Evolutionary conservation across 192 early-diverging fungal genomes (phyloP), one percentile per base, ranked within the genome.

Genomic region (Obelidium mucronatum): DNA sequence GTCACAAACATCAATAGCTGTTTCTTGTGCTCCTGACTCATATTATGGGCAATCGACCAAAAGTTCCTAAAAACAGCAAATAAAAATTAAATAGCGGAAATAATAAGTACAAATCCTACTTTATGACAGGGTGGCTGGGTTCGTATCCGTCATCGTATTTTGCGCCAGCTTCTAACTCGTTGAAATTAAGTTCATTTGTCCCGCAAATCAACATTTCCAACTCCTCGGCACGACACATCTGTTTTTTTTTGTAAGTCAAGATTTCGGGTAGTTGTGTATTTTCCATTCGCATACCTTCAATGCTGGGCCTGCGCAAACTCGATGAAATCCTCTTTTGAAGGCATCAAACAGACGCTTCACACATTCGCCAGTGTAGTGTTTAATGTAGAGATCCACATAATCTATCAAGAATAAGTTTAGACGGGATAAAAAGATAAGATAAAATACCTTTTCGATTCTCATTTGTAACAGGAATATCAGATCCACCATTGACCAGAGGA

Each of bases 1-100:
- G 95, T 98, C 2, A 98, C 96, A 88, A 98, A 98, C 0, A 87
- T 80, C 42, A 98, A 80, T 39, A 98, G 83, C 42, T 91, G 76
- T 48, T 90, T 86, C 73, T 94, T 92, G 40, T 91, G 91, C 34
- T 84, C 84, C 6, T 87, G 75, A 1, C 83, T 71, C 69, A 96
- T 77, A 15, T 67, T 40, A 55, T 91, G 91, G 1, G 95, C 92
- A 62, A 96, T 88, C 3, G 85, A 79, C 96, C 96, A 98, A 82
- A 98, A 74, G 40, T 74, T 60, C 51, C 72, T 74, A n/a, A 28
- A 68, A 95, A 73, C 89, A 37, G 26, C 22, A 39, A 36, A n/a
- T 22, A 35, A 37, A 13, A n/a, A n/a, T 37, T 13, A 64, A 37
- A 40, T 64, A 19, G 37, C 2, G 31, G 35, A 4, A 71, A 19